Conservation (phyloP, 1,139 yeast species). For the Martiniozyma asiatica region DNA sequence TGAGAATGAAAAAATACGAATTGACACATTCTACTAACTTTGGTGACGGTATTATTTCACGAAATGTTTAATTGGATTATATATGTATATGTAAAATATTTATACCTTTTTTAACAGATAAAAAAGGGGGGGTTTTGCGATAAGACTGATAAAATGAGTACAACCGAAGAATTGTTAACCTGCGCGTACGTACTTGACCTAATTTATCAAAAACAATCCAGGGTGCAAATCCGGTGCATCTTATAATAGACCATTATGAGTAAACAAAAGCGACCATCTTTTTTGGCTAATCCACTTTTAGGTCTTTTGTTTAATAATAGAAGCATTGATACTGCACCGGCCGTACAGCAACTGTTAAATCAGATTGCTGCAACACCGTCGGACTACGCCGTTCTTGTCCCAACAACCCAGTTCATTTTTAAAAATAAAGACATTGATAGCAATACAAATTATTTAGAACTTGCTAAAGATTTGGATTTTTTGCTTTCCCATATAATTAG, state of each 20-base stretch:
- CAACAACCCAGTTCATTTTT: constrained; percentile 41
- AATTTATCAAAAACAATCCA: too few relatives aligned
- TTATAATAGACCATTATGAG: too few relatives aligned
- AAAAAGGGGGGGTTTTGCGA: too few relatives aligned
- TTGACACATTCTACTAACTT: constrained; percentile 24
- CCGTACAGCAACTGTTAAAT: constrained; percentile 35
- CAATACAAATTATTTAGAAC: constrained; percentile 34
- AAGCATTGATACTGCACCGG: constrained; percentile 33
- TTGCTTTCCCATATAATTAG: constrained; percentile 57
- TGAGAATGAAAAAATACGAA: constrained; percentile 25
- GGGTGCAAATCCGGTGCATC: too few relatives aligned
- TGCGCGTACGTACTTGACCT: too few relatives aligned
- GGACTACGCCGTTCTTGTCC: constrained; percentile 48
- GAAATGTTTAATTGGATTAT: too few relatives aligned
- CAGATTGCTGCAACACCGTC: constrained; percentile 31
- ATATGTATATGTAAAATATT: too few relatives aligned
- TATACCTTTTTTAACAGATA: too few relatives aligned
- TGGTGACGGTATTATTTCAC: too few relatives aligned
- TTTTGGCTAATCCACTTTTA: constrained; percentile 49
- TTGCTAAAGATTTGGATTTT: constrained; percentile 58
- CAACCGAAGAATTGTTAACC: too few relatives aligned
- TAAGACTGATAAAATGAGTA: too few relatives aligned
- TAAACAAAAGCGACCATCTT: constrained; percentile 5
- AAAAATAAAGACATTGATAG: constrained; percentile 41
- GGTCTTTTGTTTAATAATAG: constrained; percentile 62